Evolutionary conservation across 495 filamentous ascomycete genomes (phyloP).

Genomic region (Thermothielavioides terrestris): DNA sequence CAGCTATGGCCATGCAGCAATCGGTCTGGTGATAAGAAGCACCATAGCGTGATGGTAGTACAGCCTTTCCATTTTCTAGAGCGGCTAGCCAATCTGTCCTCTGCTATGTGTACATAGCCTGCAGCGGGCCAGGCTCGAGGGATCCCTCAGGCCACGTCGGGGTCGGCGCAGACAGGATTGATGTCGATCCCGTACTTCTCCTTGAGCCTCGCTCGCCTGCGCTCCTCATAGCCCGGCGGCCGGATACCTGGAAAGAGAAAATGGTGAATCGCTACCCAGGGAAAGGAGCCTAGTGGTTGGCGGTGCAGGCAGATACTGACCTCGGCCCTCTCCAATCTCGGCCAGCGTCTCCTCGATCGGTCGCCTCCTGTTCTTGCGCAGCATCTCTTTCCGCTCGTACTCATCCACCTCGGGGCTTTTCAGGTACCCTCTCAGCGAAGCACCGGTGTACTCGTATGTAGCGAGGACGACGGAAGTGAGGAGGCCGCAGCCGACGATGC

Average conservation of each 20-base stretch:
- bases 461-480: constrained; percentile 55
- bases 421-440: constrained; percentile 50
- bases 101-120: constrained; percentile 21
- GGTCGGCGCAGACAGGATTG: constrained; percentile 39
- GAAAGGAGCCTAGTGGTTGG: not conserved
- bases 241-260: constrained; percentile 59
- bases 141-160: constrained; percentile 18
- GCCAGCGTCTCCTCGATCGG: constrained; percentile 75
- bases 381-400: constrained; percentile 64
- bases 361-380: constrained; percentile 65
- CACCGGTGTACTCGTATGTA: constrained; percentile 71
- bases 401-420: constrained; percentile 59
- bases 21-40: no score
- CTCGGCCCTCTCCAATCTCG: constrained; percentile 82
- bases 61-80: constrained; percentile 26
- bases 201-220: constrained; percentile 74
- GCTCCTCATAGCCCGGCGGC: constrained; percentile 76
- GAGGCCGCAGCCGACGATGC: constrained; percentile 70
- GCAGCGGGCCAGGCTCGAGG: not conserved
- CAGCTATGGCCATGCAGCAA: no score
- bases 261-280: constrained; percentile 22
- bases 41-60: constrained; percentile 4
- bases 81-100: constrained; percentile 3
- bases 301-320: constrained; percentile 38
- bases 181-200: constrained; percentile 88